Conservation (phyloP, 345 rosid genomes). For the Syzygium jambos region DNA sequence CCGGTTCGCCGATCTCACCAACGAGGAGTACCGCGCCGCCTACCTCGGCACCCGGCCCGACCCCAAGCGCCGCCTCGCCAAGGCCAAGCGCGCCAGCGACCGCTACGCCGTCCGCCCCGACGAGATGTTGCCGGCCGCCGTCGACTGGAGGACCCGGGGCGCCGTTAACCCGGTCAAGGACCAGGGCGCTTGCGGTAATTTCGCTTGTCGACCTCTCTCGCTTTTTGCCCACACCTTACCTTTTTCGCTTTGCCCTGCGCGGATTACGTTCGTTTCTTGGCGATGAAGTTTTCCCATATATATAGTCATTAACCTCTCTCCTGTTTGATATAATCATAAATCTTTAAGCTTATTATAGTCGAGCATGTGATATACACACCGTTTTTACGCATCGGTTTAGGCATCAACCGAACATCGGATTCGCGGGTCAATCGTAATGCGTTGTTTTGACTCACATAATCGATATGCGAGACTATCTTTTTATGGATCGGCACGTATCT, state of each 20-base stretch:
- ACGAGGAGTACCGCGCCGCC: constrained; percentile 65
- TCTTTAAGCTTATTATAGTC: background rate
- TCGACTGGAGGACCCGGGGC: constrained; percentile 79
- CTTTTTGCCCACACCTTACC: background rate
- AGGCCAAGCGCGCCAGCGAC: constrained; percentile 24
- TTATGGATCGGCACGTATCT: background rate
- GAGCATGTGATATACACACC: background rate
- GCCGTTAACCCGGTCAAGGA: constrained; percentile 75
- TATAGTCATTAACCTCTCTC: background rate
- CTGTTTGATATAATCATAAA: background rate
- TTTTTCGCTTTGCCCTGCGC: background rate
- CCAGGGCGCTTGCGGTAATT: constrained; percentile 76
- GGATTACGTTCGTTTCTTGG: background rate
- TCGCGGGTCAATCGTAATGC: background rate
- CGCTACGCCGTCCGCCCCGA: constrained; percentile 30
- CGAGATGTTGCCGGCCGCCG: constrained; percentile 44
- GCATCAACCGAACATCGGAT: background rate
- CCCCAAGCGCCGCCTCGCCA: constrained; percentile 29
- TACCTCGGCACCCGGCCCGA: constrained; percentile 42
- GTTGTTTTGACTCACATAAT: too few relatives aligned
- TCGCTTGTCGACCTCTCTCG: background rate
- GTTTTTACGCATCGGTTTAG: background rate
- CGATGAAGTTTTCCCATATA: background rate
- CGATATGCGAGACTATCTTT: too few relatives aligned
- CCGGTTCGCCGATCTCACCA: constrained; percentile 72